These are phyloP conservation scores for Barnettozyma hawaiiensis DNA, from an alignment of 1,139 yeast species.

Conservation along the genomic window DNA sequence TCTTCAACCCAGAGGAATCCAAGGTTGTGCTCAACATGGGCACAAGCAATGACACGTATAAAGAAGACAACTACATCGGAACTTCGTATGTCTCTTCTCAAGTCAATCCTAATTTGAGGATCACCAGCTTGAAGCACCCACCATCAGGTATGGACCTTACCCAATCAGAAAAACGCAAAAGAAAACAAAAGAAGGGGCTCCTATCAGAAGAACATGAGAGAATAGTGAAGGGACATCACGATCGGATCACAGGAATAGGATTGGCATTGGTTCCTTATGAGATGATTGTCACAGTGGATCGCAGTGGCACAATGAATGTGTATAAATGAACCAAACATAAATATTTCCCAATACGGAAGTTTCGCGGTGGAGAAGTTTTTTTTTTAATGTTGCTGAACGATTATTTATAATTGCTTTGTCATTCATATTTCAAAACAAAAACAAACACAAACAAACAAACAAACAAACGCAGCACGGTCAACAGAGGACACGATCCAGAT, in stretches of 20 bases:
- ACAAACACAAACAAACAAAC: constrained; percentile 7
- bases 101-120: constrained; percentile 31
- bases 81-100: constrained; percentile 35
- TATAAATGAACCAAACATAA: constrained; percentile 33
- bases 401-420: constrained; percentile 14
- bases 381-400: neutral
- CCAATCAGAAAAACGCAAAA: constrained; percentile 17
- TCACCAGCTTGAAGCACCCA: constrained; percentile 30
- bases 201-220: constrained; percentile 35
- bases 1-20: constrained; percentile 36
- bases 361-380: constrained; percentile 4
- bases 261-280: constrained; percentile 47
- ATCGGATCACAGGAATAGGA: constrained; percentile 45
- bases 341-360: neutral
- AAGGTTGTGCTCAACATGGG: constrained; percentile 32
- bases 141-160: constrained; percentile 15
- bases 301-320: constrained; percentile 56
- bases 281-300: constrained; percentile 58
- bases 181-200: constrained; percentile 25
- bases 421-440: constrained; percentile 6
- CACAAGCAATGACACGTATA: neutral
- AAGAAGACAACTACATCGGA: constrained; percentile 15
- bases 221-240: constrained; percentile 39
- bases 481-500: neutral
- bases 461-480: neutral